phyloP scores from a whole-genome alignment of 2,329 filamentous ascomycete species.

The Trichoderma cornu-damae region DNA sequence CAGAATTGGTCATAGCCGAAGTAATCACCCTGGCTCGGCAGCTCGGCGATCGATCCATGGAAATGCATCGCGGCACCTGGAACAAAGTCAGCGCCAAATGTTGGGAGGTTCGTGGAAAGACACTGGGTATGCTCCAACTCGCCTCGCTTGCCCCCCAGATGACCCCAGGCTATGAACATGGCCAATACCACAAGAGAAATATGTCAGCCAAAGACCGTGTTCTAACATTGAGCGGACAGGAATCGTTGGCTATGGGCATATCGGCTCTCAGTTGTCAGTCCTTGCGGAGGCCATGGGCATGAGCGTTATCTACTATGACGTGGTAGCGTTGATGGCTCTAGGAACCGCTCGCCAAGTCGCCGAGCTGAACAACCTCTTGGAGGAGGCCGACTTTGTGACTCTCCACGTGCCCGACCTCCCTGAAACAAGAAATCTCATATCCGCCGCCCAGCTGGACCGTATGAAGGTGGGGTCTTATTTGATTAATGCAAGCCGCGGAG shows the following conservation, averaged over 20 bases:
- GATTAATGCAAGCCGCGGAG: conserved; percentile 93
- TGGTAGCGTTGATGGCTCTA: conserved; percentile 88
- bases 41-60: conserved; percentile 84
- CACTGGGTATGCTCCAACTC: conserved; percentile 57
- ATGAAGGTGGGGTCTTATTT: conserved; percentile 95
- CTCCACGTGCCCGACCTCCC: conserved; percentile 90
- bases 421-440: conserved; percentile 91
- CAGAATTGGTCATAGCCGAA: conserved; percentile 90
- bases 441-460: conserved; percentile 67
- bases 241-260: conserved; percentile 96
- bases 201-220: background rate
- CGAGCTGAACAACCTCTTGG: conserved; percentile 69
- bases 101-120: conserved; percentile 98
- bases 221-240: conserved; percentile 40
- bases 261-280: conserved; percentile 92
- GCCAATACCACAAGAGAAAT: too few species aligned
- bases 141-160: background rate
- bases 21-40: conserved; percentile 90
- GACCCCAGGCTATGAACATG: background rate
- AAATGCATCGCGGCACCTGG: conserved; percentile 93
- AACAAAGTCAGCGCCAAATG: conserved; percentile 96
- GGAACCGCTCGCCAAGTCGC: conserved; percentile 82
- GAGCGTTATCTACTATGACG: conserved; percentile 95
- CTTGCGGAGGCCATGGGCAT: conserved; percentile 97
- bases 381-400: conserved; percentile 83